These are phyloP conservation scores for Globisporangium barbulae DNA, from an alignment of 352 stramenopile species.

Conservation along the genomic window DNA sequence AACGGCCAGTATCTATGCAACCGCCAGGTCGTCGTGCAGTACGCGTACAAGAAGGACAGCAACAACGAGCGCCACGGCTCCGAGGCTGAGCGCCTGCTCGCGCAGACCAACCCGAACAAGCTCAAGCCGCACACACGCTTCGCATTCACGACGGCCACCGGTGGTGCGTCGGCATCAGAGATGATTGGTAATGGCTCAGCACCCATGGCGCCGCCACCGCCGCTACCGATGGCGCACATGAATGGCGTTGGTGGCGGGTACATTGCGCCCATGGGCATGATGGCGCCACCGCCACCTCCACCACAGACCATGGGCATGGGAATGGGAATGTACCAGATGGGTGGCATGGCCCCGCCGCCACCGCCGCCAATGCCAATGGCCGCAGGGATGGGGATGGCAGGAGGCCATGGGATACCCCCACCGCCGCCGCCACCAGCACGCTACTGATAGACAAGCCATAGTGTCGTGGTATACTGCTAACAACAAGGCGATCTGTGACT, in stretches of 20 bases:
- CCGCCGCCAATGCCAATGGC: conserved; percentile 25
- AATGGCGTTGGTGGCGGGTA: conserved; percentile 22
- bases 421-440: conserved; percentile 45
- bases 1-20: conserved; percentile 98
- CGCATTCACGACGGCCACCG: conserved; percentile 28
- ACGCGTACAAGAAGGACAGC: conserved; percentile 98
- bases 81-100: conserved; percentile 83
- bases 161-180: conserved; percentile 4
- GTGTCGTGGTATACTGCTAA: neutral
- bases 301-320: conserved; percentile 21
- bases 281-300: conserved; percentile 25
- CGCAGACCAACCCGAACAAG: conserved; percentile 80
- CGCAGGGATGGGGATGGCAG: conserved; percentile 20
- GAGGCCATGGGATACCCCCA: conserved; percentile 22
- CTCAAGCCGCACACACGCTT: conserved; percentile 81
- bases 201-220: conserved; percentile 26
- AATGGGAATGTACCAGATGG: conserved; percentile 34
- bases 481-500: neutral
- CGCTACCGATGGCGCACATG: conserved; percentile 26
- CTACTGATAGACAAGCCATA: conserved; percentile 20
- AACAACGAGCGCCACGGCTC: conserved; percentile 91
- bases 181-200: conserved; percentile 14
- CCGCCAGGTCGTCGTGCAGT: conserved; percentile 97
- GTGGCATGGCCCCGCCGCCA: conserved; percentile 25
- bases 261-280: conserved; percentile 39